These are phyloP conservation scores for Phaseolus lunatus DNA, from an alignment of 306 rosid genomes.

Conservation along the genomic window DNA sequence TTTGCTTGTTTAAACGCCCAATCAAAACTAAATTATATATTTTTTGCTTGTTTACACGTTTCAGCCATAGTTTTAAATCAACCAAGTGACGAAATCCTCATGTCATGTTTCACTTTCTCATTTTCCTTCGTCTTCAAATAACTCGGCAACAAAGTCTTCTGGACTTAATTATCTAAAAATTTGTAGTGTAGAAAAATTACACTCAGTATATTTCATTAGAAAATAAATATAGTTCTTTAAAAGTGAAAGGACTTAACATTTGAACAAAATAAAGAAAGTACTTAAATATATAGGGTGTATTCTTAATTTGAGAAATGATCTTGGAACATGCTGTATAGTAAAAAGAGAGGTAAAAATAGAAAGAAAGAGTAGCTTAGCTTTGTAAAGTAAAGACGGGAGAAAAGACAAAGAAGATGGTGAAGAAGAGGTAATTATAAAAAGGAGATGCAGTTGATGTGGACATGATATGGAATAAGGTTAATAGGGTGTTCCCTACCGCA, in stretches of 20 bases:
- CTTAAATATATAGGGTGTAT: too few relatives aligned
- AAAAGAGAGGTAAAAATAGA: too few relatives aligned
- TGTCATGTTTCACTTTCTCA: neutral
- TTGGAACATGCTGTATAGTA: too few relatives aligned
- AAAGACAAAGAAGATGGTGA: slow-evolving; percentile 22
- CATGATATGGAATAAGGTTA: neutral
- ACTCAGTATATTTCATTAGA: too few relatives aligned
- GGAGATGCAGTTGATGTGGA: neutral
- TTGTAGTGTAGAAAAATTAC: neutral
- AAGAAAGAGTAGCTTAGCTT: too few relatives aligned
- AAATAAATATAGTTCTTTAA: too few relatives aligned
- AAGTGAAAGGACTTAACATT: too few relatives aligned
- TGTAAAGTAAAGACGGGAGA: neutral
- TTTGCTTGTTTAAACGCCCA: too few relatives aligned
- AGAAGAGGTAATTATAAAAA: neutral
- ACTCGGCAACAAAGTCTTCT: neutral
- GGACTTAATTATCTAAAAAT: neutral
- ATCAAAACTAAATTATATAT: too few relatives aligned
- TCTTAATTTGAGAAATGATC: too few relatives aligned
- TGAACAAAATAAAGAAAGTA: too few relatives aligned
- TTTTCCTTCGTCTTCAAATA: neutral
- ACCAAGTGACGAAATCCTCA: slow-evolving; percentile 30
- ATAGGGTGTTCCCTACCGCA: slow-evolving; percentile 9
- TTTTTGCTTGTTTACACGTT: slow-evolving; percentile 45
- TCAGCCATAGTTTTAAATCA: slow-evolving; percentile 1